Evolutionary conservation across 306 rosid species (phyloP).

Genomic region (Lathyrus oleraceus): DNA sequence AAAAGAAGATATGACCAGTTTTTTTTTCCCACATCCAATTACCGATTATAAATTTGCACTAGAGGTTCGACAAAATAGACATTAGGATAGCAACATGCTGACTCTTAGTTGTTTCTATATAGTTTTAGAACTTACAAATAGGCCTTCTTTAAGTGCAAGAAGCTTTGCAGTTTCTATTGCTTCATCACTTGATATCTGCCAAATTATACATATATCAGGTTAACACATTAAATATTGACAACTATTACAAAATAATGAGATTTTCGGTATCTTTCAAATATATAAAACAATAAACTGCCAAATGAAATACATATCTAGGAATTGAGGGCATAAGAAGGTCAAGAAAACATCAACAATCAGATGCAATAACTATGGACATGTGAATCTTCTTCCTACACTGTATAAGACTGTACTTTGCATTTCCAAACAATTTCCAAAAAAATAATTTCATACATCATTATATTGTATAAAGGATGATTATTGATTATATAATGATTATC

Average conservation of each 20-base stretch:
- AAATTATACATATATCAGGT: slow-evolving; percentile 25
- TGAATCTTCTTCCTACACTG: not conserved
- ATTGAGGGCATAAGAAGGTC: not conserved
- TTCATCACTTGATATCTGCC: slow-evolving; percentile 71
- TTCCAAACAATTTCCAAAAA: slow-evolving; percentile 10
- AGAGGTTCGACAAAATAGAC: slow-evolving; percentile 4
- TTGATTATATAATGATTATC: slow-evolving; percentile 16
- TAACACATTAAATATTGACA: slow-evolving; percentile 27
- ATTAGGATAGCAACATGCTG: not conserved
- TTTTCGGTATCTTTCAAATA: not conserved
- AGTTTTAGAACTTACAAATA: slow-evolving; percentile 63
- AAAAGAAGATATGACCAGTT: not conserved
- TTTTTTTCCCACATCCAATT: slow-evolving; percentile 2
- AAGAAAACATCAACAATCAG: not conserved
- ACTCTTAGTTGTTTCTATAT: not conserved
- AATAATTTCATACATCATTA: not conserved
- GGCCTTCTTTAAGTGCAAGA: slow-evolving; percentile 73
- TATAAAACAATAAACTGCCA: not conserved
- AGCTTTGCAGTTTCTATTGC: slow-evolving; percentile 75
- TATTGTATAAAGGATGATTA: not conserved
- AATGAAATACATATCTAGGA: not conserved
- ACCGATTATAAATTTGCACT: not conserved
- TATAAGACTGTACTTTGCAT: not conserved
- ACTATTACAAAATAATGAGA: slow-evolving; percentile 19
- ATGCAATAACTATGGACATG: not conserved